Conservation (phyloP, 345 rosid species). For the Syzygium jambos region DNA sequence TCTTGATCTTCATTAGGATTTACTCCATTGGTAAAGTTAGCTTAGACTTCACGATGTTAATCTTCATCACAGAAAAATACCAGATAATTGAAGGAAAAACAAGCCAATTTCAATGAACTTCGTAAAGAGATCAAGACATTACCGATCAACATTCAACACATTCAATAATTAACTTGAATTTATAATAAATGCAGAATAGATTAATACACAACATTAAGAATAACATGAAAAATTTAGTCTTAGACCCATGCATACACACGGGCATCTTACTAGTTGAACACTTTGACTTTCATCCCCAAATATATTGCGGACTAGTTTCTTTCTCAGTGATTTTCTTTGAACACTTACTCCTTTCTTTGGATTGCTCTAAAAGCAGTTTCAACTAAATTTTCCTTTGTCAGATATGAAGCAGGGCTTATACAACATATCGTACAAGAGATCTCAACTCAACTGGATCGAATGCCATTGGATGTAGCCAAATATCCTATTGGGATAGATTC, state of each 20-base stretch:
- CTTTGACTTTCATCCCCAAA: neutral
- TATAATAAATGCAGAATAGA: neutral
- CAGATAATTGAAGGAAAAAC: too few relatives aligned
- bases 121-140: neutral
- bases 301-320: neutral
- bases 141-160: neutral
- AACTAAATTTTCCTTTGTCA: rapidly evolving
- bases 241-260: neutral
- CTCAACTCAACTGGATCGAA: neutral
- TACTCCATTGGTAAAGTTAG: neutral
- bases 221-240: neutral
- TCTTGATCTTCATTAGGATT: neutral
- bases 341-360: neutral
- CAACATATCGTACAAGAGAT: rapidly evolving
- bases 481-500: rapidly evolving
- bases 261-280: neutral
- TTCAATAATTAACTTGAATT: neutral
- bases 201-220: neutral
- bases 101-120: neutral
- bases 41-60: rapidly evolving
- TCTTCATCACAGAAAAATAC: neutral
- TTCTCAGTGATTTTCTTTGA: neutral
- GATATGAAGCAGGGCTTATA: neutral
- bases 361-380: neutral
- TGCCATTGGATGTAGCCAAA: rapidly evolving